These are phyloP conservation scores for Phanerochaete sordida DNA, from an alignment of 768 basidiomycete genomes.

Conservation along the genomic window DNA sequence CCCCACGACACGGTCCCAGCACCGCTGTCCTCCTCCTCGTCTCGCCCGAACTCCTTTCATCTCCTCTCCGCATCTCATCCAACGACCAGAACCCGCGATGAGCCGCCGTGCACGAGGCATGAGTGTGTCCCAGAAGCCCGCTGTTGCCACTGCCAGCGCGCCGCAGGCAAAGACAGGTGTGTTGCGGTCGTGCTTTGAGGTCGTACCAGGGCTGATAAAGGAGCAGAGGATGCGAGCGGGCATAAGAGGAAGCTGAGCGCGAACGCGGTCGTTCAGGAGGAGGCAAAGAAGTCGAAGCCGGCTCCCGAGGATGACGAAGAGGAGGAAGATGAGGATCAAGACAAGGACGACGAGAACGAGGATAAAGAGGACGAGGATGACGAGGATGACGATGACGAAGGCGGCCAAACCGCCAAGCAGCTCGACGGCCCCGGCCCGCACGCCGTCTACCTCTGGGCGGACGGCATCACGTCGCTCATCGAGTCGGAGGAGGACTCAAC, in stretches of 20 bases:
- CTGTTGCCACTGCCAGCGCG: not conserved
- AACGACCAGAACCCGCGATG: not conserved
- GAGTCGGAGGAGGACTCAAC: not conserved
- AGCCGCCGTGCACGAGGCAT: not conserved
- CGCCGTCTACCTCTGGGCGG: slow-evolving; percentile 6
- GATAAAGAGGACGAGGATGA: not conserved
- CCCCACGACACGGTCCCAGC: not conserved
- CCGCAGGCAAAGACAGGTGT: not conserved
- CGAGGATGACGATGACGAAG: not conserved
- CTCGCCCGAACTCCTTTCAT: not conserved
- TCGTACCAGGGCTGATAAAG: not conserved
- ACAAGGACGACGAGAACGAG: not conserved
- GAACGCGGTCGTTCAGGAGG: not conserved
- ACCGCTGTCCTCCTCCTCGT: too few species aligned
- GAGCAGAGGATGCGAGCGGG: not conserved
- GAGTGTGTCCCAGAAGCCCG: not conserved
- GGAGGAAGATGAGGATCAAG: not conserved
- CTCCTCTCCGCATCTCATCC: not conserved
- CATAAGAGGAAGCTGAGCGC: slow-evolving; percentile 2
- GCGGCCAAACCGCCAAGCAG: not conserved
- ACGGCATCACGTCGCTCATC: not conserved
- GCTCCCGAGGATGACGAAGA: not conserved
- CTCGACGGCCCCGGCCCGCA: slow-evolving; percentile 3
- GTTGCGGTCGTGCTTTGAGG: not conserved
- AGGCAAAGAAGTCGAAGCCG: not conserved